Percentiles rank a stretch among this genome's conserved stretches.
Evolutionary conservation across 1,139 yeast species (phyloP).

Genomic region (Nakaseomyces bracarensis): DNA sequence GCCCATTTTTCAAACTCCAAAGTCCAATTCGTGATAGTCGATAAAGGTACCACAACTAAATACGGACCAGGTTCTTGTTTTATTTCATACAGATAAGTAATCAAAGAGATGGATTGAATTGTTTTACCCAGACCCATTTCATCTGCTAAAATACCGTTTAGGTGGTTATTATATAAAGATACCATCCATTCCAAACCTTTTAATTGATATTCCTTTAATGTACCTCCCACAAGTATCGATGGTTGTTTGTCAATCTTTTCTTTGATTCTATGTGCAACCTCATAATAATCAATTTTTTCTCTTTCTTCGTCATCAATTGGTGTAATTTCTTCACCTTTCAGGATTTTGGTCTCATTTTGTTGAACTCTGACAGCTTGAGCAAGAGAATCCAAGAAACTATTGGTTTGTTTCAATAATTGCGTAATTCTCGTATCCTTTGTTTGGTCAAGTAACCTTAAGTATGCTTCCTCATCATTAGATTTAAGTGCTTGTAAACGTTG

Average conservation of each 20-base stretch:
- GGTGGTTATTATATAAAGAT: constrained; percentile 81
- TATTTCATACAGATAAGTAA: constrained; percentile 65
- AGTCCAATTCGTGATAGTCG: constrained; percentile 81
- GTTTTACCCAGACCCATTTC: constrained; percentile 92
- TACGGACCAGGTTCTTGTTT: constrained; percentile 63
- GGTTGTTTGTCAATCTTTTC: constrained; percentile 64
- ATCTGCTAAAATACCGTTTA: constrained; percentile 92
- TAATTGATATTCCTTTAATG: constrained; percentile 82
- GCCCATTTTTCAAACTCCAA: constrained; percentile 86
- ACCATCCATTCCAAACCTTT: constrained; percentile 99
- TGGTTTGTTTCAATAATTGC: constrained; percentile 68
- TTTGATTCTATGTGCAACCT: constrained; percentile 66
- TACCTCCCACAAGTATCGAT: constrained; percentile 69
- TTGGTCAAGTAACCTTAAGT: constrained; percentile 68
- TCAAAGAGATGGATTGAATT: constrained; percentile 70
- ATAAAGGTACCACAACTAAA: constrained; percentile 73
- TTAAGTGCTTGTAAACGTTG: constrained; percentile 81
- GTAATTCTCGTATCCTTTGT: constrained; percentile 80
- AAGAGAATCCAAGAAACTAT: constrained; percentile 64
- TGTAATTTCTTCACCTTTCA: constrained; percentile 29
- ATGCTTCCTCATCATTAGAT: constrained; percentile 79
- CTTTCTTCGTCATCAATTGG: constrained; percentile 39
- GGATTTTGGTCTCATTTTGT: constrained; percentile 35
- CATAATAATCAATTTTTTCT: constrained; percentile 64
- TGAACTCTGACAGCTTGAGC: constrained; percentile 72